phyloP scores from a whole-genome alignment of 2,329 filamentous ascomycete species.

The Alternaria rosae region DNA sequence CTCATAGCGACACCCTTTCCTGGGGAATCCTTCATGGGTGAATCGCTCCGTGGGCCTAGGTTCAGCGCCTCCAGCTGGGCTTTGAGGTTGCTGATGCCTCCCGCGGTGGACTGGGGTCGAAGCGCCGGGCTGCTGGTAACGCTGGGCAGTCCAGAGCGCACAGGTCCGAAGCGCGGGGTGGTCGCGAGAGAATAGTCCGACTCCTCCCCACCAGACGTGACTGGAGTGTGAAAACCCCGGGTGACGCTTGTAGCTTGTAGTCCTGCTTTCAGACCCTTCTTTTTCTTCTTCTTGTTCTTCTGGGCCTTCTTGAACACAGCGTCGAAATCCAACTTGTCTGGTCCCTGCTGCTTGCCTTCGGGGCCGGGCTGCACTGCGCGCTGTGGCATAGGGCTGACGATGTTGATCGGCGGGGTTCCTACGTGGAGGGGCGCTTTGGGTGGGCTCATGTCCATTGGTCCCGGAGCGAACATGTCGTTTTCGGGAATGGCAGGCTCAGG shows the following conservation, averaged over 20 bases:
- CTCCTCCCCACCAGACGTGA: slow-evolving; percentile 63
- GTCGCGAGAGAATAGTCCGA: slow-evolving; percentile 57
- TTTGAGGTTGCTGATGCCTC: slow-evolving; percentile 84
- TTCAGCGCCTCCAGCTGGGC: slow-evolving; percentile 81
- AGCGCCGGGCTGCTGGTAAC: slow-evolving; percentile 62
- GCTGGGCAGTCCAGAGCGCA: slow-evolving; percentile 55
- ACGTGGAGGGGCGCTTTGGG: slow-evolving; percentile 30
- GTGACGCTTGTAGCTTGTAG: slow-evolving; percentile 48
- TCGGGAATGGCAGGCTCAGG: slow-evolving; percentile 12
- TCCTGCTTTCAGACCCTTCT: slow-evolving; percentile 38
- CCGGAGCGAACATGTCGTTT: slow-evolving; percentile 27
- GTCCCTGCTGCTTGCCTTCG: slow-evolving; percentile 33
- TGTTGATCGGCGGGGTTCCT: slow-evolving; percentile 49
- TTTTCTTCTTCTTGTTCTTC: slow-evolving; percentile 51
- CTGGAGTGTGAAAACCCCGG: slow-evolving; percentile 60
- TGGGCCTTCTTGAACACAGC: slow-evolving; percentile 47
- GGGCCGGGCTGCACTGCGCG: slow-evolving; percentile 32
- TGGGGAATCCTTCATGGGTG: slow-evolving; percentile 62
- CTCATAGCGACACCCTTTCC: slow-evolving; percentile 51
- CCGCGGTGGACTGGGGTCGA: slow-evolving; percentile 59
- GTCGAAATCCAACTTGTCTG: slow-evolving; percentile 50
- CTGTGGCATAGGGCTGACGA: slow-evolving; percentile 43
- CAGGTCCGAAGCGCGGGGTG: slow-evolving; percentile 53
- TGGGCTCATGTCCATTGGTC: slow-evolving; percentile 36
- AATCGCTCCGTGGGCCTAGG: slow-evolving; percentile 65